Evolutionary conservation across 73 alveolate species (phyloP).

Genomic region (Paramecium sonneborni): DNA sequence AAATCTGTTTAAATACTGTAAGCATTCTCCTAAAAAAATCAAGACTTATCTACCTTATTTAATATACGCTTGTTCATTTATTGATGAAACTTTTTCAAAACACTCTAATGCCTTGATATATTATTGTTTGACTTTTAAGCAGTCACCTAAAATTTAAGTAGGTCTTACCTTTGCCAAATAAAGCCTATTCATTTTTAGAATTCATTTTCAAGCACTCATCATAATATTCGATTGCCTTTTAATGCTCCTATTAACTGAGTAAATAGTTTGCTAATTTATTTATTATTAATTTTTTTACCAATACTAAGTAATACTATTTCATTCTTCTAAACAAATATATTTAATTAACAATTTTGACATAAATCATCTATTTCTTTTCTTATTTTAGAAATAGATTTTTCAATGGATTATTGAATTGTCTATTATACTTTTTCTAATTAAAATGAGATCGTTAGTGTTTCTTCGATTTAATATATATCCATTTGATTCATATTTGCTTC

Average conservation of each 20-base stretch:
- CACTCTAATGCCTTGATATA: not conserved
- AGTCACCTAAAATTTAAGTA: not conserved
- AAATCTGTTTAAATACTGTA: too few relatives aligned
- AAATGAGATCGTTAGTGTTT: not conserved
- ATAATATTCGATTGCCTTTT: not conserved
- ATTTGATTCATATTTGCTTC: not conserved
- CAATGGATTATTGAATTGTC: not conserved
- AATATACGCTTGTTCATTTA: not conserved
- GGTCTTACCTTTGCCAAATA: not conserved
- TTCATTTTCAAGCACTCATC: not conserved
- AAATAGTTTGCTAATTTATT: not conserved
- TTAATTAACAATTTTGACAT: too few relatives aligned
- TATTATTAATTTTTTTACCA: not conserved
- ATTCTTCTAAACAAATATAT: too few relatives aligned
- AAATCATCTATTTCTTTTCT: too few relatives aligned
- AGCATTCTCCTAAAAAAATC: not conserved
- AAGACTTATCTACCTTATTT: not conserved
- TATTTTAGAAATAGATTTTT: too few relatives aligned
- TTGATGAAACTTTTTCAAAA: too few relatives aligned
- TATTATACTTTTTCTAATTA: too few relatives aligned
- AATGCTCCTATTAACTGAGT: not conserved
- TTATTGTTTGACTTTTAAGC: not conserved
- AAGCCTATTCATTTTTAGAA: not conserved
- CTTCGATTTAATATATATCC: not conserved
- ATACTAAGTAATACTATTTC: not conserved